Evolutionary conservation across 1,284 basidiomycete species (phyloP).

Genomic region (Macrocystidia cucumis): DNA sequence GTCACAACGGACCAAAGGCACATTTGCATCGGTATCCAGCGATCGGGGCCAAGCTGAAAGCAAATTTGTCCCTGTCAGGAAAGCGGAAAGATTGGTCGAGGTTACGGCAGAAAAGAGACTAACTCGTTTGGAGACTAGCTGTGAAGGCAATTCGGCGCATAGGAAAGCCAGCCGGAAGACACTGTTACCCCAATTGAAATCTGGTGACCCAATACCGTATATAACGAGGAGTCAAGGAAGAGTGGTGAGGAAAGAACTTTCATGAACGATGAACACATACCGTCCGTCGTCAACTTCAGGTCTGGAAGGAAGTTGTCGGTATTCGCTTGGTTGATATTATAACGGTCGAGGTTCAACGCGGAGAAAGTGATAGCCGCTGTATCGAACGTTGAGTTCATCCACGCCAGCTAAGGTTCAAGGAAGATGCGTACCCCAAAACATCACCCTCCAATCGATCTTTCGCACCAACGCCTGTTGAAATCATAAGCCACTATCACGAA

Average conservation of each 20-base stretch:
- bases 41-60: conserved; percentile 50
- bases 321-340: conserved; percentile 57
- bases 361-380: conserved; percentile 53
- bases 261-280: too few relatives aligned
- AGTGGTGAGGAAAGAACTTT: too few relatives aligned
- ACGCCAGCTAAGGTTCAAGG: background rate
- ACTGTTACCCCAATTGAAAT: conserved; percentile 62
- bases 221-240: too few relatives aligned
- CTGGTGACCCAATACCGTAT: too few relatives aligned
- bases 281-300: conserved; percentile 50
- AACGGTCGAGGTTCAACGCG: conserved; percentile 48
- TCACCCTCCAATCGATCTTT: conserved; percentile 58
- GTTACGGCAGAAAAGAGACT: conserved; percentile 10
- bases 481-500: background rate
- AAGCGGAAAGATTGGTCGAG: conserved; percentile 1
- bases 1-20: conserved; percentile 48
- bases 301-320: conserved; percentile 63
- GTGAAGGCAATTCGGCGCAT: conserved; percentile 61
- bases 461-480: conserved; percentile 37
- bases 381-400: background rate
- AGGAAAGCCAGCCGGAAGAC: conserved; percentile 53
- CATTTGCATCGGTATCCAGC: conserved; percentile 59
- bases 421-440: conserved; percentile 39
- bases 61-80: background rate
- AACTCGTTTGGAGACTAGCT: conserved; percentile 62